A percentile compares a stretch with the other conserved stretches of the same genome.
Conservation (phyloP, 2,329 filamentous ascomycete genomes). For the Teratosphaeria gauchensis region DNA sequence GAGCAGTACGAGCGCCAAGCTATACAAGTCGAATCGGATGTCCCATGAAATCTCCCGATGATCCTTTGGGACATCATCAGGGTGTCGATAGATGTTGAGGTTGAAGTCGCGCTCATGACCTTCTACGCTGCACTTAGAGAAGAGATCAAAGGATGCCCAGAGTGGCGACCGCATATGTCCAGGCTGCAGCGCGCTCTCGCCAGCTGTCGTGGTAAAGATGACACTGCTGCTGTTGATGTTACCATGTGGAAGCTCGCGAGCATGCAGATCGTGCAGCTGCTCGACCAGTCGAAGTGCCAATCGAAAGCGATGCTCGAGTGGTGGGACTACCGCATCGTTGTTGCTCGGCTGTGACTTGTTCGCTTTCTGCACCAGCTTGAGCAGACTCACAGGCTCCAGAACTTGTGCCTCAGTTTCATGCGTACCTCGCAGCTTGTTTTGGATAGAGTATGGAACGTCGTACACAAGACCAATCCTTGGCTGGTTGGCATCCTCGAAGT, state of each 20-base stretch:
- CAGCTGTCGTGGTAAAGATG: constrained; percentile 49
- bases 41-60: constrained; percentile 42
- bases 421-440: constrained; percentile 42
- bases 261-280: constrained; percentile 65
- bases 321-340: constrained; percentile 42
- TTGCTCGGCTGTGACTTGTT: constrained; percentile 34
- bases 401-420: constrained; percentile 30
- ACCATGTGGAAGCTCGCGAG: constrained; percentile 59
- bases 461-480: constrained; percentile 64
- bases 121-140: constrained; percentile 48
- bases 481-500: constrained; percentile 66
- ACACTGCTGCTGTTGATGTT: constrained; percentile 60
- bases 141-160: constrained; percentile 66
- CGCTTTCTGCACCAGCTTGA: constrained; percentile 39
- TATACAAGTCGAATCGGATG: constrained; percentile 54
- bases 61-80: constrained; percentile 34
- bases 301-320: constrained; percentile 65
- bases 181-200: constrained; percentile 36
- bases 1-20: constrained; percentile 61
- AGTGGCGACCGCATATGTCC: constrained; percentile 57
- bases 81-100: constrained; percentile 57
- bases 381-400: constrained; percentile 33
- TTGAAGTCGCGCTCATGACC: constrained; percentile 33
- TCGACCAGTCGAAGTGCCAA: constrained; percentile 63
- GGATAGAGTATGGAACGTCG: constrained; percentile 52